Percentiles rank a stretch among this genome's conserved stretches.
Conservation (phyloP, 768 basidiomycete species). For the Leccinum subgranulosum region DNA sequence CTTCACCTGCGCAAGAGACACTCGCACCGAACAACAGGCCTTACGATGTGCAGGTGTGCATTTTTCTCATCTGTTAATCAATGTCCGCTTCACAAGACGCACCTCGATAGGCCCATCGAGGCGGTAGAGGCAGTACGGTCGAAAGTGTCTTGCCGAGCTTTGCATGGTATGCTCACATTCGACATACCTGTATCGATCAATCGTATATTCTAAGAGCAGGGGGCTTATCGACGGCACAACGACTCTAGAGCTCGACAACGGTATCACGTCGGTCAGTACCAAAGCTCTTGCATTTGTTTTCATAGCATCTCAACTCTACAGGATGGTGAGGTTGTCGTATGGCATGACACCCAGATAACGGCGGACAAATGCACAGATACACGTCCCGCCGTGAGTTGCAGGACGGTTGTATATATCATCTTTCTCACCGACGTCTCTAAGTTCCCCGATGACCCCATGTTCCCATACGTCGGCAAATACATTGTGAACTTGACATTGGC, state of each 20-base stretch:
- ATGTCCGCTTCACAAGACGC: slow-evolving; percentile 6
- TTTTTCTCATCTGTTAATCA: not conserved
- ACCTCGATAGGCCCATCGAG: slow-evolving; percentile 60
- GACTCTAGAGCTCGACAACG: slow-evolving; percentile 77
- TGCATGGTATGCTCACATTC: slow-evolving; percentile 52
- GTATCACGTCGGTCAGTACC: slow-evolving; percentile 58
- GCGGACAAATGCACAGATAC: slow-evolving; percentile 70
- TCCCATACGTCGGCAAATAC: slow-evolving; percentile 74
- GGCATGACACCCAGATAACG: slow-evolving; percentile 72
- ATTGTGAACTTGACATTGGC: slow-evolving; percentile 76
- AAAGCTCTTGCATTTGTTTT: not conserved
- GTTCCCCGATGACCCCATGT: slow-evolving; percentile 56
- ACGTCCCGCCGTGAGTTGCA: slow-evolving; percentile 48
- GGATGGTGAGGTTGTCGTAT: slow-evolving; percentile 77
- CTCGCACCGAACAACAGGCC: slow-evolving; percentile 26
- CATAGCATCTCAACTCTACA: slow-evolving; percentile 25
- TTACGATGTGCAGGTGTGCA: slow-evolving; percentile 51
- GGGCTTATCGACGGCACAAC: slow-evolving; percentile 73
- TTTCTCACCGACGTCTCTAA: slow-evolving; percentile 24
- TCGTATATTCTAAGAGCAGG: slow-evolving; percentile 37
- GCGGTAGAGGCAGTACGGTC: slow-evolving; percentile 69
- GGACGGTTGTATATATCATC: not conserved
- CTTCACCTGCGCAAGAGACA: slow-evolving; percentile 29
- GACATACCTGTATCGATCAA: slow-evolving; percentile 8
- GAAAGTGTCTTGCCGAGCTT: slow-evolving; percentile 75